These are phyloP conservation scores for Penicillium janthinellum DNA, from an alignment of 2,329 filamentous ascomycete genomes.

Conservation along the genomic window DNA sequence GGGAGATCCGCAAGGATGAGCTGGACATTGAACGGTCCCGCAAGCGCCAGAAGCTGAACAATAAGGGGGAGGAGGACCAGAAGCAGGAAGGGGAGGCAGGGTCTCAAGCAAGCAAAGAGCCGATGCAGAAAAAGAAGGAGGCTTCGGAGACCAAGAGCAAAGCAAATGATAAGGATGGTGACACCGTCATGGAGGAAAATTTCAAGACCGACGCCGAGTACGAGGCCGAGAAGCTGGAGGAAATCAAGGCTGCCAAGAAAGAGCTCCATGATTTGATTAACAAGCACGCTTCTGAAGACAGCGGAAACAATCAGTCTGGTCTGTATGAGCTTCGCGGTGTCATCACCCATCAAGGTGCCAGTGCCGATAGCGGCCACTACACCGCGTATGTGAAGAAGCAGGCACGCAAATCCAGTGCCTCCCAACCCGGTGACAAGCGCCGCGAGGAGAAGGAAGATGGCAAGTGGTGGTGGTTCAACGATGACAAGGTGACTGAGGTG, in stretches of 20 bases:
- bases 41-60: slow-evolving; percentile 81
- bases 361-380: slow-evolving; percentile 96
- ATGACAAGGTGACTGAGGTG: slow-evolving; percentile 94
- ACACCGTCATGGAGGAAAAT: slow-evolving; percentile 70
- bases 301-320: slow-evolving; percentile 87
- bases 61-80: slow-evolving; percentile 56
- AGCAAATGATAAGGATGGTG: slow-evolving; percentile 60
- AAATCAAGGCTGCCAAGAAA: slow-evolving; percentile 79
- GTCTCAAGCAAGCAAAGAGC: slow-evolving; percentile 36
- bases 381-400: slow-evolving; percentile 97
- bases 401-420: slow-evolving; percentile 62
- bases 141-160: slow-evolving; percentile 54
- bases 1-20: slow-evolving; percentile 92
- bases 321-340: slow-evolving; percentile 93
- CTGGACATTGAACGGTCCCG: slow-evolving; percentile 87
- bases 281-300: slow-evolving; percentile 72
- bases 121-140: slow-evolving; percentile 52
- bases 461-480: slow-evolving; percentile 99
- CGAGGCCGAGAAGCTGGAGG: slow-evolving; percentile 77
- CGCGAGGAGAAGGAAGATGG: slow-evolving; percentile 76
- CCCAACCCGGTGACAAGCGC: slow-evolving; percentile 68
- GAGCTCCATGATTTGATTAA: slow-evolving; percentile 79
- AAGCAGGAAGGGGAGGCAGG: slow-evolving; percentile 43
- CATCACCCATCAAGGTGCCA: slow-evolving; percentile 94
- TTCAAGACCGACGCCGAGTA: slow-evolving; percentile 95